Conservation (phyloP, 2,329 filamentous ascomycete species). For the Myriosclerotinia duriaeana region DNA sequence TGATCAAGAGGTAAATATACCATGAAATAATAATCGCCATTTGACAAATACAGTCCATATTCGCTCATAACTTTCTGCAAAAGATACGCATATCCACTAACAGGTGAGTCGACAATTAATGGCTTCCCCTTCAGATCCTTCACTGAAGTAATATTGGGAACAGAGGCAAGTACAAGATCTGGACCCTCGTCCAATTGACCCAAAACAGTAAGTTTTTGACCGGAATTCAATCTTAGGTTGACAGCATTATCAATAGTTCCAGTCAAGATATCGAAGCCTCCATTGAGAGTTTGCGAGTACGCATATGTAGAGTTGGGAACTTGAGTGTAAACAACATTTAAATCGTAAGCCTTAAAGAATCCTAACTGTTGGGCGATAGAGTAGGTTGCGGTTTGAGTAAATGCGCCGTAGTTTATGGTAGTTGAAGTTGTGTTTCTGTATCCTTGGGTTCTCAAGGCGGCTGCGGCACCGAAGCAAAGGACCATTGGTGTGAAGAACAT, state of each 20-base stretch:
- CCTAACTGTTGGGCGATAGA: slow-evolving; percentile 35
- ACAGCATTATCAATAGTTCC: slow-evolving; percentile 40
- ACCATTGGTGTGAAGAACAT: too few species aligned
- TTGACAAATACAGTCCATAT: slow-evolving; percentile 28
- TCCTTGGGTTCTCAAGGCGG: too few species aligned
- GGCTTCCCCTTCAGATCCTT: slow-evolving; percentile 35
- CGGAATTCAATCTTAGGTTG: slow-evolving; percentile 39
- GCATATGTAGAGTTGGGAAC: slow-evolving; percentile 38
- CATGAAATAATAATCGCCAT: not conserved
- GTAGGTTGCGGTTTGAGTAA: slow-evolving; percentile 36
- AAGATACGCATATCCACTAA: slow-evolving; percentile 39
- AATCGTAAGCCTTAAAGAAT: slow-evolving; percentile 22
- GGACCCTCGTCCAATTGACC: slow-evolving; percentile 37
- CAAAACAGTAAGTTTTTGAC: slow-evolving; percentile 35
- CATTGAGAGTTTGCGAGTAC: slow-evolving; percentile 22
- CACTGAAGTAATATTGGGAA: slow-evolving; percentile 36
- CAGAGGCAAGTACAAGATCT: slow-evolving; percentile 38
- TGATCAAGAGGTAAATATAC: too few species aligned
- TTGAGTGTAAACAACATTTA: slow-evolving; percentile 40
- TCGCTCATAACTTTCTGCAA: slow-evolving; percentile 30
- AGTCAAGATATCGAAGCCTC: slow-evolving; percentile 38
- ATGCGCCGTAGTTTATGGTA: slow-evolving; percentile 27
- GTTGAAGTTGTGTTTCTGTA: not conserved
- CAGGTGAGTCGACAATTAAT: slow-evolving; percentile 38
- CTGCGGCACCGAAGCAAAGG: too few species aligned